Evolutionary conservation across 306 rosid genomes (phyloP).

Genomic region (Parietaria judaica): DNA sequence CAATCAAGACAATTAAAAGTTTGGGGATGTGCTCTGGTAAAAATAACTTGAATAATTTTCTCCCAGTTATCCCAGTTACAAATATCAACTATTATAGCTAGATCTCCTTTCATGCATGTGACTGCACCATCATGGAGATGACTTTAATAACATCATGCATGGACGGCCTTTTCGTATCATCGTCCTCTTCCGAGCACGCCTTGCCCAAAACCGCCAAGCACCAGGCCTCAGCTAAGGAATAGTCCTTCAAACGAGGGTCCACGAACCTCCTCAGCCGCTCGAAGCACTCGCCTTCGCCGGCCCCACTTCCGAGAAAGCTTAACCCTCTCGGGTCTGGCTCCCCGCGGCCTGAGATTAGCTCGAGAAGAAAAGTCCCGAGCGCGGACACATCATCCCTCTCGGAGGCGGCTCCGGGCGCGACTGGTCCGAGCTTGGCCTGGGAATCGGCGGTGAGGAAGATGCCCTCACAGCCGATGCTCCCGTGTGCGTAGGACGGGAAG

Average conservation of each 20-base stretch:
- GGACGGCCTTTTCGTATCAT: slow-evolving; percentile 47
- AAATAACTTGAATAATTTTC: too few relatives aligned
- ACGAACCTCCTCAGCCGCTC: slow-evolving; percentile 52
- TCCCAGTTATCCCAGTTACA: too few relatives aligned
- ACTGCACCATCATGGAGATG: slow-evolving; percentile 39
- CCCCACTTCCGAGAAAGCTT: slow-evolving; percentile 42
- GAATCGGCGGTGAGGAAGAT: slow-evolving; percentile 41
- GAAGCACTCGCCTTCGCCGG: slow-evolving; percentile 43
- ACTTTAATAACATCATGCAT: slow-evolving; percentile 66
- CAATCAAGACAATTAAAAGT: too few relatives aligned
- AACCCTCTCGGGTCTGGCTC: slow-evolving; percentile 48
- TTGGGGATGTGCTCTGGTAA: too few relatives aligned
- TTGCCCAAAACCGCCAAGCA: slow-evolving; percentile 52
- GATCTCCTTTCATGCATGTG: not conserved
- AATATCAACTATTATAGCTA: too few relatives aligned
- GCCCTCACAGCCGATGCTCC: slow-evolving; percentile 37
- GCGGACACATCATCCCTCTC: slow-evolving; percentile 58
- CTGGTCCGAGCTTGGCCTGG: slow-evolving; percentile 51
- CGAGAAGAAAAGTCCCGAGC: slow-evolving; percentile 59
- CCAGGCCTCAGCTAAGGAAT: slow-evolving; percentile 47
- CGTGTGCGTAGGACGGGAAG: slow-evolving; percentile 52
- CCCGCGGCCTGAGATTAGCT: slow-evolving; percentile 46
- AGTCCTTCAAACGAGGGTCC: slow-evolving; percentile 51
- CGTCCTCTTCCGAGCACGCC: slow-evolving; percentile 64
- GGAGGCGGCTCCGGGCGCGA: slow-evolving; percentile 23